phyloP scores from a whole-genome alignment of 202 grass and related monocot genomes.

The Bolboschoenoplectus hybrid region DNA sequence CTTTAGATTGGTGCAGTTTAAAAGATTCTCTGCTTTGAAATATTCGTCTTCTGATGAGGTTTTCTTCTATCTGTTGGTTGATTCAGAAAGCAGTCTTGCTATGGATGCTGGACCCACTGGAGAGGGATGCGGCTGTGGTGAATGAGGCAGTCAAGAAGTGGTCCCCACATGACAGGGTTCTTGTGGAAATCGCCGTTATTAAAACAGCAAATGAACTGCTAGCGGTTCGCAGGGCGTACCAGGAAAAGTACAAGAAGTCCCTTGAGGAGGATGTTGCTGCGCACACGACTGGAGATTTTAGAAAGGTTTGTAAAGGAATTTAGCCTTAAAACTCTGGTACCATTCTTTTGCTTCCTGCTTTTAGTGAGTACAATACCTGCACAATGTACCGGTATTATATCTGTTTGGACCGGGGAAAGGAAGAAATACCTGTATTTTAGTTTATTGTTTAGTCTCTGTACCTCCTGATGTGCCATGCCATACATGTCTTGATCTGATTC shows the following conservation, averaged over 20 bases:
- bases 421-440: neutral
- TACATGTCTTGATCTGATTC: neutral
- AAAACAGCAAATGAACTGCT: slow-evolving; percentile 32
- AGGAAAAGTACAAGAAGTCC: slow-evolving; percentile 38
- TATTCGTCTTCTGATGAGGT: neutral
- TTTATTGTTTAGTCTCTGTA: neutral
- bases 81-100: slow-evolving; percentile 40
- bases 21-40: neutral
- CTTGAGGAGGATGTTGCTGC: slow-evolving; percentile 48
- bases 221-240: slow-evolving; percentile 35
- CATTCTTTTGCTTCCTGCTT: neutral
- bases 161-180: slow-evolving; percentile 26
- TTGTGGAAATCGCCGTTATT: slow-evolving; percentile 40
- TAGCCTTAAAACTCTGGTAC: too few relatives aligned
- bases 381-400: neutral
- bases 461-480: neutral
- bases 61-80: neutral
- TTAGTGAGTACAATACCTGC: neutral
- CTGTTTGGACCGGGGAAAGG: neutral
- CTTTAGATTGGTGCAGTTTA: neutral
- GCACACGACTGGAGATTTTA: slow-evolving; percentile 36
- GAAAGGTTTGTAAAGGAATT: slow-evolving; percentile 31
- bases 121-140: slow-evolving; percentile 39
- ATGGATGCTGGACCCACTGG: slow-evolving; percentile 41
- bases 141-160: slow-evolving; percentile 43